Base-by-base conservation (phyloP, 257 asterid genomes). In the Cinchona pubescens region DNA sequence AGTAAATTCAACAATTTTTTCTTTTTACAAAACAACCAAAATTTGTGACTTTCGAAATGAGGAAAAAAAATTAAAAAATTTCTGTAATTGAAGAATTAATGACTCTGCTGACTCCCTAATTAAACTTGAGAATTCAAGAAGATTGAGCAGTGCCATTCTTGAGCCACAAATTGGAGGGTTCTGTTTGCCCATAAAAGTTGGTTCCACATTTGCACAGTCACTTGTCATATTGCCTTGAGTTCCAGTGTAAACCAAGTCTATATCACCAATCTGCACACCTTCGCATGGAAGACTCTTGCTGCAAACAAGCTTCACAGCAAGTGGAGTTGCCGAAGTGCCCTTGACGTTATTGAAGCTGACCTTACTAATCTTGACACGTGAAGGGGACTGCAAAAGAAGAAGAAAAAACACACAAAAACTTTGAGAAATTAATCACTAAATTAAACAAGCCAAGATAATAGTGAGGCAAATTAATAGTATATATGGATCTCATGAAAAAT, bases 241-340 rank as follows among this genome's bases (percentile, higher is more conserved):
- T 23, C 91, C 91, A 0, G 0, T 68, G 73, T 78, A 87, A 16
- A 5, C 16, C n/a, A 91, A 60, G 75, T 89, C 83, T 25, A 89
- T 37, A 42, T 89, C 67, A 5, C 87, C 83, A 16, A 91, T 11
- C 65, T 75, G 75, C 23, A 87, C 84, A n/a, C 56, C 67, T 30
- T 84, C 72, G 60, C 96, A 89, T 0, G 95, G 95, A 21, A 72
- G 66, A 1, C 51, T 15, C 0, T 78, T 67, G 81, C 94, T 91
- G 83, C 93, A 89, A 2, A 40, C 3, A 27, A 91, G 72, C 0
- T 29, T 67, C 8, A 85, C 58, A 0, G 84, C 86, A 18, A 68
- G 80, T 1, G 66, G 71, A 7, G 67, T 78, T 16, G 37, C 14
- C n/a, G 88, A 60, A 2, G 93, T 87, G 5, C 96, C 95, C 45